Evolutionary conservation across 805 yeast species (phyloP), one percentile per base, ranked within the genome.

Genomic region (Scheffersomyces stipitis): DNA sequence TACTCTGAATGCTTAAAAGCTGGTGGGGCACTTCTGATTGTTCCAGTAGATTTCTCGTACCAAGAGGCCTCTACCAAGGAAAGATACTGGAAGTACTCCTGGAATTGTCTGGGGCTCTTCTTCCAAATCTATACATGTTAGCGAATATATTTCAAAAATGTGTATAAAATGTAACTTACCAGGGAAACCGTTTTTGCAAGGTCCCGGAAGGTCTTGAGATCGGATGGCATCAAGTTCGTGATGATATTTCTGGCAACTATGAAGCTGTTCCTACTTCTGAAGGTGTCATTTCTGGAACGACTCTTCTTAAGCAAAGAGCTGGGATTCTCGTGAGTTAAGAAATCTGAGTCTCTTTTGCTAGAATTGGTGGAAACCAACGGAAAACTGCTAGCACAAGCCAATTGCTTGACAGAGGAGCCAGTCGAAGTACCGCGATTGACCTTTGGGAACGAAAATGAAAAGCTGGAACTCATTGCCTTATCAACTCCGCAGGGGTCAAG

Each of bases 241-340:
- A 54, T 18, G 5, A 43, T 22, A 39, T 42, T 44, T 20, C 59
- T 41, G 10, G 56, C 57, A 15, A 52, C 38, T 10, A 54, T 52
- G 29, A 47, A 54, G 28, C 38, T 41, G 37, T 54, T 54, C 34
- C 56, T 36, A 5, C 51, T 37, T 15, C 49, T 34, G 7, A 17
- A 27, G 10, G 24, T 20, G 7, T 20, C 24, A 20, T 7, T 20
- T 20, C 24, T 7, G 10, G 24, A 10, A 7, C 24, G 7, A 20
- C 24, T 20, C 10, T 20, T 20, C 10, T 20, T 7, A 20, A 20
- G 7, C 10, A 20, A 7, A 20, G n/a, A n/a, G n/a, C n/a, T 20
- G 9, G 24, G 24, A 7, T 20, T 20, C 10, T 20, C 10, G 24
- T 7, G 24, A 20, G 24, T 7, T 7, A 20, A 20, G 9, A 20